phyloP scores from a whole-genome alignment of 2,329 filamentous ascomycete genomes.

The Diplocarpon mali region DNA sequence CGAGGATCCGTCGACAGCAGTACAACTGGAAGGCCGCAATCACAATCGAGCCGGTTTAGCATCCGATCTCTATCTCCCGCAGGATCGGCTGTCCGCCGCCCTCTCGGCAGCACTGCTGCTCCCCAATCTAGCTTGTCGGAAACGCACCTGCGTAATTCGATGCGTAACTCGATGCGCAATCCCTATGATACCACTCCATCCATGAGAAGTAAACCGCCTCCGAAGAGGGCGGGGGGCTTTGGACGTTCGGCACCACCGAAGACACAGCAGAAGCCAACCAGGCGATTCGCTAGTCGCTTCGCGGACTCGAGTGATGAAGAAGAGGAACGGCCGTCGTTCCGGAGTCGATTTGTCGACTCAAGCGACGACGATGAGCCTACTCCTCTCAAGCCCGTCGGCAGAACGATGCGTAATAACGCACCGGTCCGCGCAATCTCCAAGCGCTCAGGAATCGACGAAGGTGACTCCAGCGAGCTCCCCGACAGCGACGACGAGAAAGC shows the following conservation, averaged over 20 bases:
- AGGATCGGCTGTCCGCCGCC: conserved; percentile 35
- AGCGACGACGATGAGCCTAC: conserved; percentile 41
- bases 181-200: conserved; percentile 26
- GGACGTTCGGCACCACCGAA: conserved; percentile 15
- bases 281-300: conserved; percentile 22
- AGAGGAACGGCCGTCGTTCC: conserved; percentile 22
- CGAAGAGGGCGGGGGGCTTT: conserved; percentile 15
- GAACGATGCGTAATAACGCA: conserved; percentile 15
- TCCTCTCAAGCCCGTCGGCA: conserved; percentile 3
- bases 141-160: conserved; percentile 31
- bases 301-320: conserved; percentile 28
- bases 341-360: conserved; percentile 49
- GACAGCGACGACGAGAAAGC: conserved; percentile 45
- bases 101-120: conserved; percentile 32
- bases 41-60: conserved; percentile 51
- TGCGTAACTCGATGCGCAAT: conserved; percentile 27
- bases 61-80: conserved; percentile 61
- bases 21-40: conserved; percentile 25
- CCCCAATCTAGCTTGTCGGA: conserved; percentile 33
- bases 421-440: conserved; percentile 40
- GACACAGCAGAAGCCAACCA: conserved; percentile 11
- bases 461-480: conserved; percentile 48
- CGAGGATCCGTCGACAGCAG: conserved; percentile 32
- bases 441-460: conserved; percentile 38
- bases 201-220: conserved; percentile 11